Percentiles rank a stretch among this genome's conserved stretches.
phyloP scores from a whole-genome alignment of 768 basidiomycete species.

The Serendipita indica region DNA sequence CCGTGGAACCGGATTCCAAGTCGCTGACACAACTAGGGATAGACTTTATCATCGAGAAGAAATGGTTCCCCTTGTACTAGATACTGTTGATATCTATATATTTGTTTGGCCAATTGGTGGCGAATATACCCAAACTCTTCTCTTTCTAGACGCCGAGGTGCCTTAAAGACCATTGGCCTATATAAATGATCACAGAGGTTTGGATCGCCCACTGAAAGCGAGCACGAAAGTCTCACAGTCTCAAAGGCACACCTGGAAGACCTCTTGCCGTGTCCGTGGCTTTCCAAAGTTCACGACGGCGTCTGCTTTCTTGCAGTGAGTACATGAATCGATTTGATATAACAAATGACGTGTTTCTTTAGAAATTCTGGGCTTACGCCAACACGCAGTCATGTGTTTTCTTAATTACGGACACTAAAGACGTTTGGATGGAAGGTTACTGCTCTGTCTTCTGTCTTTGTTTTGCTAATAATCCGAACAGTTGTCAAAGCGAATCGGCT shows the following conservation, averaged over 20 bases:
- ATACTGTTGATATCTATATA: too few species aligned
- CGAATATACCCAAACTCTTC: too few species aligned
- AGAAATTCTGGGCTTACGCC: constrained; percentile 1
- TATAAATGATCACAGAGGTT: too few species aligned
- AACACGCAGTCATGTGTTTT: background rate
- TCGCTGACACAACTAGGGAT: too few species aligned
- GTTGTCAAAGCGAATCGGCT: background rate
- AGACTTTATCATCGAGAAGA: too few species aligned
- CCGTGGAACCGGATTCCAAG: too few species aligned
- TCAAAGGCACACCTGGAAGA: background rate
- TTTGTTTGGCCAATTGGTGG: too few species aligned
- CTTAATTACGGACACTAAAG: background rate
- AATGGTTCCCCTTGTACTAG: too few species aligned
- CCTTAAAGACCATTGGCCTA: too few species aligned
- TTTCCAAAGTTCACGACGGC: constrained; percentile 3
- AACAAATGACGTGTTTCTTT: background rate
- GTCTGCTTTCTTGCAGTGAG: background rate
- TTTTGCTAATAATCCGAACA: background rate
- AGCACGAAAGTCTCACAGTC: too few species aligned
- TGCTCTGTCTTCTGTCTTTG: background rate
- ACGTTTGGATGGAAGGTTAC: constrained; percentile 2
- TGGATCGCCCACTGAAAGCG: too few species aligned
- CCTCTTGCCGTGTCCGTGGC: background rate
- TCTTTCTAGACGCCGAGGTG: too few species aligned
- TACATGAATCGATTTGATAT: background rate